Percentiles rank a stretch among this genome's conserved stretches.
These are phyloP conservation scores for Russula vinacea DNA, from an alignment of 768 basidiomycete genomes.

Conservation along the genomic window DNA sequence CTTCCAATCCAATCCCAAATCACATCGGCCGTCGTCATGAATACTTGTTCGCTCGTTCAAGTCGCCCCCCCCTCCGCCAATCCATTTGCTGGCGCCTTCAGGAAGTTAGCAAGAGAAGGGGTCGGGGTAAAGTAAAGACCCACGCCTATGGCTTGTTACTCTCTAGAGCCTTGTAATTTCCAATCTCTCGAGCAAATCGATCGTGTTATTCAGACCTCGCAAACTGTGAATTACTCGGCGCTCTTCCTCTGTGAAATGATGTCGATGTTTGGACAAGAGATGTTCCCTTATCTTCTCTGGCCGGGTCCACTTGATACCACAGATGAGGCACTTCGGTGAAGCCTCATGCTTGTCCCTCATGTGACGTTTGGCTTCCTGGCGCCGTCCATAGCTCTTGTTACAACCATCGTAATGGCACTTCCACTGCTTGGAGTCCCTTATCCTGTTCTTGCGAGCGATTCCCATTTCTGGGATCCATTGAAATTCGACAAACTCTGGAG, in stretches of 20 bases:
- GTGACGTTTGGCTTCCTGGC: constrained; percentile 7
- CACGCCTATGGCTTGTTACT: not conserved
- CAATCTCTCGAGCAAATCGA: not conserved
- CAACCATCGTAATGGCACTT: not conserved
- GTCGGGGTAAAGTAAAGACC: not conserved
- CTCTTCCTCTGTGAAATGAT: not conserved
- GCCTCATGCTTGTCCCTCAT: not conserved
- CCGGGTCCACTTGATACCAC: constrained; percentile 6
- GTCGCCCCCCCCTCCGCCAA: not conserved
- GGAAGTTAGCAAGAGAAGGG: not conserved
- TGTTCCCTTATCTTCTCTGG: not conserved
- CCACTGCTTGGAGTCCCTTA: not conserved
- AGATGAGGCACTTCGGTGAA: constrained; percentile 6
- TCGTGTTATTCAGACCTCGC: not conserved
- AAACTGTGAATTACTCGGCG: not conserved
- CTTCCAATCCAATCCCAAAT: too few species aligned
- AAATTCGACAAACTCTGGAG: not conserved
- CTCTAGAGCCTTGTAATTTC: not conserved
- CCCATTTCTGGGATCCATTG: not conserved
- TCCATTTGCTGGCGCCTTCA: not conserved
- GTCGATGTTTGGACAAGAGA: not conserved
- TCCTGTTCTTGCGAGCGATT: not conserved
- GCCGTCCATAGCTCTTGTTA: not conserved
- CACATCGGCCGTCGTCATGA: too few species aligned
- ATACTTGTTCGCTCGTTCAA: not conserved